Evolutionary conservation across 2,329 filamentous ascomycete genomes (phyloP).

Genomic region (Bretziella fagacearum): DNA sequence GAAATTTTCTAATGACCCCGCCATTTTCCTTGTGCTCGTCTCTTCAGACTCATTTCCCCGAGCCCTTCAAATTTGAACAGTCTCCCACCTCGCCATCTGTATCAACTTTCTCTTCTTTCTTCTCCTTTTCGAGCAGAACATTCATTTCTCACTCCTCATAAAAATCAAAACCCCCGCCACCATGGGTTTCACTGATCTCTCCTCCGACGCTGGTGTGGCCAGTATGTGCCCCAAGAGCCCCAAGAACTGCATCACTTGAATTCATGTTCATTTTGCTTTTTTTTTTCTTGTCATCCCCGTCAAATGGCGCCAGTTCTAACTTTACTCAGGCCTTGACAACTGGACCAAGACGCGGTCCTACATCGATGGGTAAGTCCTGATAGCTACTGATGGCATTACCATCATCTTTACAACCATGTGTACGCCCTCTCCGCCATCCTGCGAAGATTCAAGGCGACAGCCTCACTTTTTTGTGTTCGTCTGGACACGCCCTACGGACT

Average conservation of each 20-base stretch:
- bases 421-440: neutral
- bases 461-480: neutral
- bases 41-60: slow-evolving; percentile 14
- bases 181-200: slow-evolving; percentile 56
- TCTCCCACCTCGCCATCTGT: slow-evolving; percentile 16
- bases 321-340: slow-evolving; percentile 45
- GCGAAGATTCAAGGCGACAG: neutral
- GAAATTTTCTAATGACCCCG: slow-evolving; percentile 21
- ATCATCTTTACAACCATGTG: neutral
- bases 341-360: slow-evolving; percentile 64
- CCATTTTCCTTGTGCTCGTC: slow-evolving; percentile 17
- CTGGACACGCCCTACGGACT: neutral
- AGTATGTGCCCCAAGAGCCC: slow-evolving; percentile 22
- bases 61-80: slow-evolving; percentile 17
- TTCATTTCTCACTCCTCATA: slow-evolving; percentile 17
- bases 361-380: slow-evolving; percentile 56
- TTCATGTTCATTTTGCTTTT: slow-evolving; percentile 12
- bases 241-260: slow-evolving; percentile 16
- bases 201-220: slow-evolving; percentile 45
- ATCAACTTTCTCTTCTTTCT: slow-evolving; percentile 16
- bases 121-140: slow-evolving; percentile 16
- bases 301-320: slow-evolving; percentile 16
- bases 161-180: slow-evolving; percentile 23
- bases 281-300: slow-evolving; percentile 11
- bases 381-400: neutral